Conservation (phyloP, 805 yeast genomes). For the Cyberlindnera maritima region DNA sequence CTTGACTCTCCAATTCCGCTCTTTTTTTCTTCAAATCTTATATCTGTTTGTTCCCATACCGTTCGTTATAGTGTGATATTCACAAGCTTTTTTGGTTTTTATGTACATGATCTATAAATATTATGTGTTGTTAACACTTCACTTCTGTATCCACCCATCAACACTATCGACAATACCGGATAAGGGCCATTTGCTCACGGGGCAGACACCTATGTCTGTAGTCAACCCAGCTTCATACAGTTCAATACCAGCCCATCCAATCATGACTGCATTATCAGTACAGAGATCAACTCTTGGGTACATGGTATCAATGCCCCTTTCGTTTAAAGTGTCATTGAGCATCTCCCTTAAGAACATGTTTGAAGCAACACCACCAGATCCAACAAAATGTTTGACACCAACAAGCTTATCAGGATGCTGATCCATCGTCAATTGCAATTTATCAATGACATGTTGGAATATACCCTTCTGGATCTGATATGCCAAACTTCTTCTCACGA, state of each 20-base stretch:
- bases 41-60: too few relatives aligned
- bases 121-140: too few relatives aligned
- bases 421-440: conserved; percentile 51
- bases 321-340: conserved; percentile 38
- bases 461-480: conserved; percentile 59
- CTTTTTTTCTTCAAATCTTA: too few relatives aligned
- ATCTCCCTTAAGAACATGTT: conserved; percentile 54
- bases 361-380: conserved; percentile 95
- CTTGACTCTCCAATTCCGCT: too few relatives aligned
- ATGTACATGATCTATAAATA: too few relatives aligned
- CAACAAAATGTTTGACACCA: conserved; percentile 56
- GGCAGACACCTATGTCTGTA: conserved; percentile 55
- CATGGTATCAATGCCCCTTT: conserved; percentile 39
- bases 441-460: conserved; percentile 69
- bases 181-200: conserved; percentile 83
- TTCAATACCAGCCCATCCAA: conserved; percentile 96
- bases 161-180: conserved; percentile 41
- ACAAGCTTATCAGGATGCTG: conserved; percentile 39
- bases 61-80: too few relatives aligned
- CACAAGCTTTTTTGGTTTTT: too few relatives aligned
- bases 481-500: conserved; percentile 45
- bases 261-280: conserved; percentile 96
- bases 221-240: conserved; percentile 51
- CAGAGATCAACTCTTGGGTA: conserved; percentile 75
- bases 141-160: conserved; percentile 47